These are phyloP conservation scores for Annona cherimola DNA, from an alignment of 164 flowering plant genomes.

Conservation along the genomic window DNA sequence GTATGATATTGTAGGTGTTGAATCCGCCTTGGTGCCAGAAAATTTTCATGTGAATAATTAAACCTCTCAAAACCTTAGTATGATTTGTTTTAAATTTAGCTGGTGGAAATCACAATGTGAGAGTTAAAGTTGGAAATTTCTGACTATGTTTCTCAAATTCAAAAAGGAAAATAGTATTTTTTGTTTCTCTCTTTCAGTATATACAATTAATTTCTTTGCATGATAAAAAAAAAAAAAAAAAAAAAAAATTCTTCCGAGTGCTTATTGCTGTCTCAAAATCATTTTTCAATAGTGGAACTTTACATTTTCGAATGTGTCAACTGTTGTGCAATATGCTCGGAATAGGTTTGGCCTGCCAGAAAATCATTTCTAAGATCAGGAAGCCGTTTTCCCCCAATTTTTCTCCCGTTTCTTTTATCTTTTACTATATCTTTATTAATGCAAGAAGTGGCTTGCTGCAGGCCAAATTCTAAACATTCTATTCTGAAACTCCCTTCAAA, in stretches of 20 bases:
- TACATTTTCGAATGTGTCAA: background rate
- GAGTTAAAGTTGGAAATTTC: background rate
- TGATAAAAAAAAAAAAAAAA: too few species aligned
- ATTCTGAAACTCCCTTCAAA: too few species aligned
- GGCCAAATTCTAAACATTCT: too few species aligned
- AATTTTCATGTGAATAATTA: background rate
- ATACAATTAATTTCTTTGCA: too few species aligned
- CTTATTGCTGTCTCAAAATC: background rate
- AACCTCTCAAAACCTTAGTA: background rate
- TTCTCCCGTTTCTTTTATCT: too few species aligned
- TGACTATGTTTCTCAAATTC: background rate
- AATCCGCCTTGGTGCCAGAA: background rate
- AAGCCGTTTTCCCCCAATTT: too few species aligned
- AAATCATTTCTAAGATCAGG: too few species aligned
- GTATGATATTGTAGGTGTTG: constrained; percentile 26
- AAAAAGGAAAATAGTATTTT: background rate
- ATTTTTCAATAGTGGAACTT: background rate
- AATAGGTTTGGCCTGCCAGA: too few species aligned
- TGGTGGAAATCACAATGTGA: background rate
- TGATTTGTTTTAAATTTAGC: background rate
- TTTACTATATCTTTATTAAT: too few species aligned
- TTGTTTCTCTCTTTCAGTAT: too few species aligned
- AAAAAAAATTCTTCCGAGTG: too few species aligned
- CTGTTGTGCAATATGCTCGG: background rate
- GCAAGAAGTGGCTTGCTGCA: too few species aligned